Conservation (phyloP, 495 filamentous ascomycete species). For the Astrothelium macrocarpum region DNA sequence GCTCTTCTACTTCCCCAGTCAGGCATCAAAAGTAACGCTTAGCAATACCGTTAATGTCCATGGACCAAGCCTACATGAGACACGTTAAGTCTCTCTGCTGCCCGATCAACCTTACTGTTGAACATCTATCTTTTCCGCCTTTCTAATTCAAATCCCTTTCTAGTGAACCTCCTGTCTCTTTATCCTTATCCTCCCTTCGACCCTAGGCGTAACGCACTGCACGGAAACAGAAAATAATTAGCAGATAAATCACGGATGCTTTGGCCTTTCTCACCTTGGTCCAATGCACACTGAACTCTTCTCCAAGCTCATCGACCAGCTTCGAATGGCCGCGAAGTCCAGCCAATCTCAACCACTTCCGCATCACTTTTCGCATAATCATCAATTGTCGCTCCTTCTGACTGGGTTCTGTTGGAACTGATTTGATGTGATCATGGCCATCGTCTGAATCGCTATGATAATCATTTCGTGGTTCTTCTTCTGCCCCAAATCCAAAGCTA, state of each 20-base stretch:
- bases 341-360: conserved; percentile 66
- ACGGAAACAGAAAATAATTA: conserved; percentile 18
- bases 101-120: too few species aligned
- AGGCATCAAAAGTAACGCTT: not conserved
- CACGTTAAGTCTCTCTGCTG: too few species aligned
- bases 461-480: not conserved
- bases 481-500: not conserved
- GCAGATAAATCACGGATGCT: not conserved
- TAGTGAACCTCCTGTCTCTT: not conserved
- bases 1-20: not conserved
- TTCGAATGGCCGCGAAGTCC: conserved; percentile 42
- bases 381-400: conserved; percentile 22
- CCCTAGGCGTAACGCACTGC: conserved; percentile 56
- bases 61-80: too few species aligned
- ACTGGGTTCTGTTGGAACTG: conserved; percentile 13
- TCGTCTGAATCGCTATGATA: conserved; percentile 18
- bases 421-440: conserved; percentile 30
- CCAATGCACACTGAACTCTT: conserved; percentile 61
- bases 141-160: too few species aligned
- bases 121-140: too few species aligned
- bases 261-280: conserved; percentile 41
- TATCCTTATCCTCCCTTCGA: conserved; percentile 63
- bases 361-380: conserved; percentile 45
- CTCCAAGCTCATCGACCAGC: conserved; percentile 39
- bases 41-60: not conserved